Evolutionary conservation across 148 eudicot genomes (phyloP).

Genomic region (Simmondsia chinensis): DNA sequence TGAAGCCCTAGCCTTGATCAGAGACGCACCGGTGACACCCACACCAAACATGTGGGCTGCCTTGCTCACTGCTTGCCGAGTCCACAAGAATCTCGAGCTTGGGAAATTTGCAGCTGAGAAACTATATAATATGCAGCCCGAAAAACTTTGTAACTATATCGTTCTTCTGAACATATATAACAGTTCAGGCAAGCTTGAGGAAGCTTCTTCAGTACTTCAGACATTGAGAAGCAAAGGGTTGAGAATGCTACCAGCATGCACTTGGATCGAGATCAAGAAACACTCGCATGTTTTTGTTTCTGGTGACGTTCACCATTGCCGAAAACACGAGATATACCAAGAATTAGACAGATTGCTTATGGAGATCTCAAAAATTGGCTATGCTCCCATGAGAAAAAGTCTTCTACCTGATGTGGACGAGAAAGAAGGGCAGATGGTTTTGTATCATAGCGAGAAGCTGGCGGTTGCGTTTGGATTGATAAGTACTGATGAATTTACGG

Average conservation of each 20-base stretch:
- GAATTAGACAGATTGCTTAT: constrained; percentile 31
- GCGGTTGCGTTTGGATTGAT: constrained; percentile 69
- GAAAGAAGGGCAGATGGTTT: constrained; percentile 35
- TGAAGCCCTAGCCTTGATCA: constrained; percentile 66
- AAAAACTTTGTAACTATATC: constrained; percentile 69
- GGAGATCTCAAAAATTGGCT: constrained; percentile 54
- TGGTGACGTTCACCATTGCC: constrained; percentile 41
- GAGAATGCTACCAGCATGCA: constrained; percentile 54
- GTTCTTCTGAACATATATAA: constrained; percentile 71
- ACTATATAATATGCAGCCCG: constrained; percentile 67
- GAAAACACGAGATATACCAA: constrained; percentile 42
- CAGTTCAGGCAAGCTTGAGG: constrained; percentile 46
- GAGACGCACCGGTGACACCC: constrained; percentile 60
- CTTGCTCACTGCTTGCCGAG: constrained; percentile 73
- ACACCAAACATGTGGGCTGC: constrained; percentile 92
- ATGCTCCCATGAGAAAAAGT: constrained; percentile 32
- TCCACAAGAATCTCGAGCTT: constrained; percentile 54
- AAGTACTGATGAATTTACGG: constrained; percentile 29
- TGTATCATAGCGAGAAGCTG: constrained; percentile 70
- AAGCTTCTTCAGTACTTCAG: constrained; percentile 60
- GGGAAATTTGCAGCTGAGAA: constrained; percentile 77
- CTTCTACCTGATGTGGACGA: constrained; percentile 84
- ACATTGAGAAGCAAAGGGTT: constrained; percentile 56
- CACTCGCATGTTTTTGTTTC: constrained; percentile 37
- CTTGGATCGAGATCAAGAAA: constrained; percentile 81